phyloP scores from a whole-genome alignment of 2,329 filamentous ascomycete species.

The Diaporthe helianthi region DNA sequence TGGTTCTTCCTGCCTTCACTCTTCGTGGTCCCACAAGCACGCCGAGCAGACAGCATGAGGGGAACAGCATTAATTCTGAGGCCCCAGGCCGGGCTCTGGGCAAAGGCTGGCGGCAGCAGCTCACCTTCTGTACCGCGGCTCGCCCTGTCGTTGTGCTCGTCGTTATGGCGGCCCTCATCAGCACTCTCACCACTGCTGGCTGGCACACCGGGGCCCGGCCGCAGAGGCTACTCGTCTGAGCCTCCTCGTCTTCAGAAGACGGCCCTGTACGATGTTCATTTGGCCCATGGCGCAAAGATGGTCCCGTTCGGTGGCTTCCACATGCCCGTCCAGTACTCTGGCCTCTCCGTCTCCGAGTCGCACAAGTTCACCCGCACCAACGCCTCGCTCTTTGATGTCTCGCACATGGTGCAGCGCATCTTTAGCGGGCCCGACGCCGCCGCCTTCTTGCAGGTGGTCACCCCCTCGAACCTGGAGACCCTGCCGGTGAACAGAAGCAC shows the following conservation, averaged over 20 bases:
- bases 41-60: conserved; percentile 23
- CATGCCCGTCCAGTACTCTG: conserved; percentile 91
- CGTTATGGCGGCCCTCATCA: background rate
- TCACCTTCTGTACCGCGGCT: conserved; percentile 4
- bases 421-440: conserved; percentile 82
- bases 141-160: conserved; percentile 14
- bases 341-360: conserved; percentile 79
- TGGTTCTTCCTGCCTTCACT: background rate
- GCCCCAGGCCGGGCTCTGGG: conserved; percentile 22
- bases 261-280: conserved; percentile 47
- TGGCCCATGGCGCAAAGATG: conserved; percentile 86
- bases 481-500: conserved; percentile 75
- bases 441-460: conserved; percentile 83
- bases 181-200: background rate
- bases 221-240: conserved; percentile 30
- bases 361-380: conserved; percentile 89
- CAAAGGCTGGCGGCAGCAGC: conserved; percentile 1
- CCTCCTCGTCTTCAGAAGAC: conserved; percentile 40
- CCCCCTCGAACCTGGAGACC: conserved; percentile 73
- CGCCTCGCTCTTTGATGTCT: conserved; percentile 93
- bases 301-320: conserved; percentile 93
- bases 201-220: background rate
- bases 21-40: background rate
- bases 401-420: conserved; percentile 94
- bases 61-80: conserved; percentile 15